Base-by-base conservation (phyloP, 139 green algal species). In the Coccomyxa sp. region DNA sequence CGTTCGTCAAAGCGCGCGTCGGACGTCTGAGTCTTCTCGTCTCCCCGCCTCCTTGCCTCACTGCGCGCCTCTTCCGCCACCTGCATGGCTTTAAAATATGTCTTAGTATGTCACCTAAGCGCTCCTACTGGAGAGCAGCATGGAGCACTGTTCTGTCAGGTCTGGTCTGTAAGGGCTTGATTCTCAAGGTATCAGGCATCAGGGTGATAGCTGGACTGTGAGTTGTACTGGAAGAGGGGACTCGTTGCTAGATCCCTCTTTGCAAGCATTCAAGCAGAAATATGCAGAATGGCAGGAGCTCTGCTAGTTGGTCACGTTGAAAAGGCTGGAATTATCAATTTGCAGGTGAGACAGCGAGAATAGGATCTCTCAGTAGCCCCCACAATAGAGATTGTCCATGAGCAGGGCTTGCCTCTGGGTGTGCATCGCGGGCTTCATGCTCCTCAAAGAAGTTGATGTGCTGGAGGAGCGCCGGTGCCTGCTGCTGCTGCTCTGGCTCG, bases 1-100 rank as follows among this genome's bases (percentile, higher is more conserved):
- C 88, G 85, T 83, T 94, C 93, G 75, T 98, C 94, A 81, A 98
- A 98, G 38, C 85, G 88, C 0, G 93, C 89, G 77, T 98, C 93
- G 17, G 80, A 89, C 15, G 94, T 98, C 87, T 92, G 88, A 13
- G 89, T 94, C 30, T 94, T 84, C 0, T 87, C 76, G 58, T 97
- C 89, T 30, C 94, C 94, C 0, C 94, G 87, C 25, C 82, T 88
- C 14, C 81, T 78, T 57, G 63, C 58, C 58, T 91, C 87, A 0
- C 90, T 82, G 0, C 66, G 67, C 77, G 91, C 84, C 67, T 93
- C 92, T 11, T 88, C 88, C 89, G 93, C 83, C 83, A 82, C 21
- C 79, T 58, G 16, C 79, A 63, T n/a, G 58, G 31, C 16, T 51
- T 51, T 7, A 51, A 7, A 51, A n/a, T n/a, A 78, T 15, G 13